phyloP scores from a whole-genome alignment of 208 protist genomes.

The Phytomonas serpens region DNA sequence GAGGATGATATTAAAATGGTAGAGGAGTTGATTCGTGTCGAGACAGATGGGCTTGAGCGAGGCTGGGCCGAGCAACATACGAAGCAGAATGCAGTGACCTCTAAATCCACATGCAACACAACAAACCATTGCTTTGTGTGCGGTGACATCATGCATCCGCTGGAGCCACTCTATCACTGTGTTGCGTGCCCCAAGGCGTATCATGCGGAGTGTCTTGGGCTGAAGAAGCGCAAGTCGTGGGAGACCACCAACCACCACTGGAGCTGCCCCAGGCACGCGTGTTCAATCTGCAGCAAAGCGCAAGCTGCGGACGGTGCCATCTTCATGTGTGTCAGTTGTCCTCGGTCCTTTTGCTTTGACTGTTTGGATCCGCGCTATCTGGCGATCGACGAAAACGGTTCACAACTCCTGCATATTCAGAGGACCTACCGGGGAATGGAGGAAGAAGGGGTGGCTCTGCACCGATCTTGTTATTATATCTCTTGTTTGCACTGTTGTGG shows the following conservation, averaged over 20 bases:
- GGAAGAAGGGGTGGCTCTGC: slow-evolving; percentile 39
- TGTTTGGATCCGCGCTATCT: slow-evolving; percentile 76
- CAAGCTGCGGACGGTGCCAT: slow-evolving; percentile 58
- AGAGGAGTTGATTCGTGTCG: slow-evolving; percentile 35
- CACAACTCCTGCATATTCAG: slow-evolving; percentile 50
- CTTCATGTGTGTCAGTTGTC: slow-evolving; percentile 79
- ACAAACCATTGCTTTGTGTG: slow-evolving; percentile 71
- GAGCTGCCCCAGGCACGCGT: slow-evolving; percentile 71
- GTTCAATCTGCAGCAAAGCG: slow-evolving; percentile 48
- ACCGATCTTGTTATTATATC: slow-evolving; percentile 75
- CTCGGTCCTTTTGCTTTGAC: slow-evolving; percentile 79
- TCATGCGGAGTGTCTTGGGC: slow-evolving; percentile 65
- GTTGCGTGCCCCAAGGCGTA: slow-evolving; percentile 73
- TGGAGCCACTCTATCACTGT: slow-evolving; percentile 81
- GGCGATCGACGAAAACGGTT: slow-evolving; percentile 46
- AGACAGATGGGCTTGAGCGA: slow-evolving; percentile 18
- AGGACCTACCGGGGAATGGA: slow-evolving; percentile 68
- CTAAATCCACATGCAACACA: slow-evolving; percentile 13
- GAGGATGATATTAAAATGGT: slow-evolving; percentile 37
- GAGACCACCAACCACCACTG: slow-evolving; percentile 28
- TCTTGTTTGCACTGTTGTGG: slow-evolving; percentile 70
- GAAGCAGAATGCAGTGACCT: not conserved
- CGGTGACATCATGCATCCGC: slow-evolving; percentile 59
- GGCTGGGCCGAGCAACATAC: not conserved
- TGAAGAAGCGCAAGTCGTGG: slow-evolving; percentile 5